phyloP scores from a whole-genome alignment of 805 yeast species.

The Kluyveromyces lactis region DNA sequence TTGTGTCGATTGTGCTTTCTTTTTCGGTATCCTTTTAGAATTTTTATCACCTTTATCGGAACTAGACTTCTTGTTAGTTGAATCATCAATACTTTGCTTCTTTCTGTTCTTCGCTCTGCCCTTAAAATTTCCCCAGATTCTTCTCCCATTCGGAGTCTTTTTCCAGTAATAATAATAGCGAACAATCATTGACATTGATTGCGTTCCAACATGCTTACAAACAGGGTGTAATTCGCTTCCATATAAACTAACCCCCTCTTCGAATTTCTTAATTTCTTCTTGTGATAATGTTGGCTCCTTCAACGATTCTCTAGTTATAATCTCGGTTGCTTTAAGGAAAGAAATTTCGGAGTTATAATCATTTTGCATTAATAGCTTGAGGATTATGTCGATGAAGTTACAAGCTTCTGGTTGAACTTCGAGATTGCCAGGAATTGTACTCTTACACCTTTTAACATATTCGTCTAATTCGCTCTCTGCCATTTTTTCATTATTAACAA shows the following conservation, averaged over 20 bases:
- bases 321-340: constrained; percentile 32
- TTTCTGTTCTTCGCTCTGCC: constrained; percentile 58
- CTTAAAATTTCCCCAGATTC: constrained; percentile 74
- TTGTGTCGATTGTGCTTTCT: constrained; percentile 17
- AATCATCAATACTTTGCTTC: constrained; percentile 10
- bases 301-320: constrained; percentile 48
- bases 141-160: constrained; percentile 66
- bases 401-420: constrained; percentile 57
- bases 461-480: constrained; percentile 34
- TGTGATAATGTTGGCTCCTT: constrained; percentile 69
- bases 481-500: constrained; percentile 26
- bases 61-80: background rate
- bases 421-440: constrained; percentile 47
- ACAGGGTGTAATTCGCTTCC: constrained; percentile 80
- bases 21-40: constrained; percentile 5
- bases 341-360: constrained; percentile 48
- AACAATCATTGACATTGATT: constrained; percentile 70
- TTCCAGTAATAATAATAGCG: constrained; percentile 89
- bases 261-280: constrained; percentile 61
- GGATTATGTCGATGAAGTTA: constrained; percentile 71
- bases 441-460: constrained; percentile 46
- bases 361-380: constrained; percentile 44
- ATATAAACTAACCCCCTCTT: constrained; percentile 58
- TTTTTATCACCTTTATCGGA: background rate
- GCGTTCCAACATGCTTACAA: constrained; percentile 60